Evolutionary conservation across 805 yeast genomes (phyloP).

Genomic region (Candida nitratophila): DNA sequence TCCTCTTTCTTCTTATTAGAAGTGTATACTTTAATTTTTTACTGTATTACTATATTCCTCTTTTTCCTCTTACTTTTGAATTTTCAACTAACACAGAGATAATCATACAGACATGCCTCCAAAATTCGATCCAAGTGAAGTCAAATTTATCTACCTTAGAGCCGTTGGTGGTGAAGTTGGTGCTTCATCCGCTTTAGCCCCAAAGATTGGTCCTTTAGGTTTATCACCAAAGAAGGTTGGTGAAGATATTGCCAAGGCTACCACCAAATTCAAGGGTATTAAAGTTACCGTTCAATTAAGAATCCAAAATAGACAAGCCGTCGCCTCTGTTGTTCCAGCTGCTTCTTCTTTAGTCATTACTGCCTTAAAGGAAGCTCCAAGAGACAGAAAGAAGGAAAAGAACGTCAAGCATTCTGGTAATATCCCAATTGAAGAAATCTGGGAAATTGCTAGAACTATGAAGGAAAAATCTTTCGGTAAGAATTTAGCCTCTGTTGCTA

Average conservation of each 20-base stretch:
- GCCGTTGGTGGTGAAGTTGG: constrained; percentile 99
- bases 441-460: constrained; percentile 97
- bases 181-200: constrained; percentile 99
- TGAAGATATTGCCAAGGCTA: constrained; percentile 99
- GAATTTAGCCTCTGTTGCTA: constrained; percentile 92
- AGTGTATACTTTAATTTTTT: too few relatives aligned
- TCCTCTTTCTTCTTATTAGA: neutral
- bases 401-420: constrained; percentile 99
- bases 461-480: constrained; percentile 96
- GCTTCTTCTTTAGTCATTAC: constrained; percentile 98
- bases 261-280: constrained; percentile 98
- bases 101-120: constrained; percentile 63
- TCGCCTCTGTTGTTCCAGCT: constrained; percentile 97
- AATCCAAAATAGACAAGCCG: constrained; percentile 99
- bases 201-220: constrained; percentile 99
- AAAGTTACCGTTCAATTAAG: constrained; percentile 97
- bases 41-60: neutral
- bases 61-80: neutral
- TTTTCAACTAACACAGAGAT: neutral
- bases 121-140: constrained; percentile 98
- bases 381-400: constrained; percentile 99
- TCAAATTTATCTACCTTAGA: constrained; percentile 96
- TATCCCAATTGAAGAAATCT: constrained; percentile 93
- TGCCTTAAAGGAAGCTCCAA: constrained; percentile 99
- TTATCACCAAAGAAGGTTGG: constrained; percentile 99